These are phyloP conservation scores for Kwoniella bestiolae DNA, from an alignment of 768 basidiomycete genomes.

Conservation along the genomic window DNA sequence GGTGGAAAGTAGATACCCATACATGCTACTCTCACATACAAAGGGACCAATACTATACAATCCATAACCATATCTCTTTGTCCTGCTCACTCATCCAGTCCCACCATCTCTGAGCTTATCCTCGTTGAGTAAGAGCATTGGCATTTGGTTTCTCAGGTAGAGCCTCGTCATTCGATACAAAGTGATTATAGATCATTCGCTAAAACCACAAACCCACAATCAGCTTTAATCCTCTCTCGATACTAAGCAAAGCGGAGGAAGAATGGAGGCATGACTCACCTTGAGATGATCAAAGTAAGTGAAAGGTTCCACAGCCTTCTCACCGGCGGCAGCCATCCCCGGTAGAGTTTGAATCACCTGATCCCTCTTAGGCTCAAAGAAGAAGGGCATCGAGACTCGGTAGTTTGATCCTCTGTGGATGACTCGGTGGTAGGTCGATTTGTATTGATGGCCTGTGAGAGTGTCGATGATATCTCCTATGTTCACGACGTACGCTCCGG, in stretches of 20 bases:
- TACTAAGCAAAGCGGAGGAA: too few relatives aligned
- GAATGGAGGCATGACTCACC: constrained; percentile 9
- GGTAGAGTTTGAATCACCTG: constrained; percentile 21
- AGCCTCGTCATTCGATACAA: constrained; percentile 29
- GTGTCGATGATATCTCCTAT: constrained; percentile 42
- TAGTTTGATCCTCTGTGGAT: constrained; percentile 35
- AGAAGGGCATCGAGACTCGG: constrained; percentile 40
- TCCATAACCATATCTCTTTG: neutral
- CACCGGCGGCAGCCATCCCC: constrained; percentile 17
- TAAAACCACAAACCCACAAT: neutral
- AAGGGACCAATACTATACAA: neutral
- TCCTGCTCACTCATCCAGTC: neutral
- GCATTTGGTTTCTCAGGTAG: constrained; percentile 30
- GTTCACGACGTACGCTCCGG: constrained; percentile 40
- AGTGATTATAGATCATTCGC: constrained; percentile 35
- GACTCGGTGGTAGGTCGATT: constrained; percentile 39
- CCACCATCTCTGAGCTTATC: constrained; percentile 9
- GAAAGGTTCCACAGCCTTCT: constrained; percentile 29
- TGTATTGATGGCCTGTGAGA: constrained; percentile 35
- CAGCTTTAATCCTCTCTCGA: neutral
- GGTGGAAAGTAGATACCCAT: neutral
- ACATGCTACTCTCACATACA: neutral
- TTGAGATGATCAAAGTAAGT: constrained; percentile 36
- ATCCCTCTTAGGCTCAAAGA: constrained; percentile 34
- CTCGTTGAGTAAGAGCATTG: constrained; percentile 31